Evolutionary conservation across 148 eudicot species (phyloP).

Genomic region (Chenopodium suecicum): DNA sequence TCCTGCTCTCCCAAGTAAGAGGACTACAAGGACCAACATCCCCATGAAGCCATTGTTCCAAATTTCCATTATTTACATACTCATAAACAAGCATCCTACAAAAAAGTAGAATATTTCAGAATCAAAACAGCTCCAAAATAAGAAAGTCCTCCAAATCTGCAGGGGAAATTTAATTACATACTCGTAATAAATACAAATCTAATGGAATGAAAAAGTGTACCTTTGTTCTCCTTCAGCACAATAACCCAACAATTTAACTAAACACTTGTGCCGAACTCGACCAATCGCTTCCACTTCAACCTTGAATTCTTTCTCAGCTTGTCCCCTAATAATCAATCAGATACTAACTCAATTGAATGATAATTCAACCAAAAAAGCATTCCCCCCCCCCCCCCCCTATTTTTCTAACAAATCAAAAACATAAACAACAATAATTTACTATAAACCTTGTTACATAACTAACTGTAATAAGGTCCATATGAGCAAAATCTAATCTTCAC

Average conservation of each 20-base stretch:
- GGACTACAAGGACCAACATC: conserved; percentile 69
- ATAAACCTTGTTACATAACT: no score
- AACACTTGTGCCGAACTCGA: conserved; percentile 64
- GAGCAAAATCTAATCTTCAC: no score
- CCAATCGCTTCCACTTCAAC: conserved; percentile 79
- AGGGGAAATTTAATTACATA: neutral
- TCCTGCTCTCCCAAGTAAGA: conserved; percentile 75
- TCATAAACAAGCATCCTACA: conserved; percentile 64
- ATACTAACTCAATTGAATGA: conserved; percentile 1
- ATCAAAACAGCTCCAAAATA: neutral
- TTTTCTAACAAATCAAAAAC: neutral
- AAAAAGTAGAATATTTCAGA: neutral
- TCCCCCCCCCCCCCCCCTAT: neutral
- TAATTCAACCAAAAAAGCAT: neutral
- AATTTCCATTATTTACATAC: conserved; percentile 72
- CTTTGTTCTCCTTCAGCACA: conserved; percentile 79
- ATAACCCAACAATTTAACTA: conserved; percentile 61
- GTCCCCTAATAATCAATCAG: conserved; percentile 42
- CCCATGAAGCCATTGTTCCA: conserved; percentile 88
- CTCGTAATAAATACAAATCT: neutral
- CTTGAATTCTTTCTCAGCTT: conserved; percentile 68
- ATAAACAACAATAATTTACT: neutral
- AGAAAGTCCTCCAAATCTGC: neutral
- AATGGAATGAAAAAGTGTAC: conserved; percentile 25
- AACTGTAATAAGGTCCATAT: no score